Conservation (phyloP, 768 basidiomycete genomes). For the Termitomyces sp. region DNA sequence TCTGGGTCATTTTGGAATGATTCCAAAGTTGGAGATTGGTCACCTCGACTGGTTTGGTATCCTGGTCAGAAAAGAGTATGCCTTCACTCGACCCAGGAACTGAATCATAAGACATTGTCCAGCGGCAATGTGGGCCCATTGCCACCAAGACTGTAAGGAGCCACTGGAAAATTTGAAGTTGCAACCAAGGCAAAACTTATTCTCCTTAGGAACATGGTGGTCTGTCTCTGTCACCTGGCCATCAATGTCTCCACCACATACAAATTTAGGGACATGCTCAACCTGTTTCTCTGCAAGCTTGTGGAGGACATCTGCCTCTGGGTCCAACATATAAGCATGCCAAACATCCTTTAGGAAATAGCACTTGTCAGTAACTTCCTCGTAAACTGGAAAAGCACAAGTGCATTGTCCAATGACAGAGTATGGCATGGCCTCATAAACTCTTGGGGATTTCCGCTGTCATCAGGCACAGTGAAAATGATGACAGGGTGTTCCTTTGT, state of each 20-base stretch:
- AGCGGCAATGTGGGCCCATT: no score
- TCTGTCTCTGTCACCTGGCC: slow-evolving; percentile 16
- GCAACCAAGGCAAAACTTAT: no score
- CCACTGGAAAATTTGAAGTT: no score
- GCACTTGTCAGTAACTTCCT: neutral
- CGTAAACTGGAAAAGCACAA: slow-evolving; percentile 14
- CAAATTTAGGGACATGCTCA: slow-evolving; percentile 18
- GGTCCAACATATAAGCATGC: slow-evolving; percentile 8
- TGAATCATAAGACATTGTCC: no score
- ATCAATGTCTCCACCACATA: slow-evolving; percentile 25
- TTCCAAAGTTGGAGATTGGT: no score
- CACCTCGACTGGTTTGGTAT: no score
- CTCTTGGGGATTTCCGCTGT: neutral
- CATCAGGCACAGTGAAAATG: slow-evolving; percentile 7
- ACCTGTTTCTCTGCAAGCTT: slow-evolving; percentile 8
- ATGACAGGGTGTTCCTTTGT: neutral
- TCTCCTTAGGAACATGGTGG: neutral
- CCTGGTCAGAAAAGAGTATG: no score
- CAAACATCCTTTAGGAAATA: slow-evolving; percentile 26
- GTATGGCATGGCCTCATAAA: slow-evolving; percentile 7
- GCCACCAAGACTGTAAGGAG: no score
- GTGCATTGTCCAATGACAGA: slow-evolving; percentile 16
- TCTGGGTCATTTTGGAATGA: no score
- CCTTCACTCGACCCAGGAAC: neutral
- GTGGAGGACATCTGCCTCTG: slow-evolving; percentile 16